Evolutionary conservation across 148 eudicot genomes (phyloP), one percentile per base, ranked within the genome.

Genomic region (Polygonum aviculare): DNA sequence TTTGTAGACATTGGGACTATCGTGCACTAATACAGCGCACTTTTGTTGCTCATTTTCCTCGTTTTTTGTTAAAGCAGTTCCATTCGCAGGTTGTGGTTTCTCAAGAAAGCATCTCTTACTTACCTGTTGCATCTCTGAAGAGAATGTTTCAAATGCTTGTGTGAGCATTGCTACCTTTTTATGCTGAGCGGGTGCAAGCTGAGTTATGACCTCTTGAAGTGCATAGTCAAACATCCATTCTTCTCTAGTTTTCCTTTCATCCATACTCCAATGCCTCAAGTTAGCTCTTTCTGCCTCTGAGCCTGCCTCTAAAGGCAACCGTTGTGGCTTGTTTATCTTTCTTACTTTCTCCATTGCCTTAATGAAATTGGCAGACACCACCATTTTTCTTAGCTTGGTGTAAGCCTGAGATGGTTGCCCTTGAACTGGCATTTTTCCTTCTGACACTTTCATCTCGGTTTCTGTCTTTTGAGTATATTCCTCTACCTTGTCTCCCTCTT

Each of bases 211-310:
- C 82, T 90, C 86, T 74, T 82, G 84, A 52, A 95, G 92, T 52
- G 98, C 98, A 84, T 87, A 89, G 79, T 95, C 96, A 67, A 95
- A 93, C 97, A 92, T 90, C 97, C 94, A 92, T 81, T 92, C 89
- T 76, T 95, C 97, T 12, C 87, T 73, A 19, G 26, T 87, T 82
- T 77, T 89, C 78, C 82, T 87, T 72, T 80, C 90, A 47, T 85
- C 88, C 75, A 81, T 84, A 50, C 77, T 85, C 76, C 81, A 88
- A 82, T 77, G 92, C 84, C 89, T 84, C 36, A 90, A 81, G 60
- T 73, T 45, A 54, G 88, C 90, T 55, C 81, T 82, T 83, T 92
- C 98, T 35, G 85, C 75, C 82, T 78, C 81, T 35, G 79, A 38
- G 0, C 90, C 98, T 39, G 84, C 75, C 82, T 78, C 81, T 40